phyloP scores from a whole-genome alignment of 306 rosid genomes.

The Pterocarpus santalinus region DNA sequence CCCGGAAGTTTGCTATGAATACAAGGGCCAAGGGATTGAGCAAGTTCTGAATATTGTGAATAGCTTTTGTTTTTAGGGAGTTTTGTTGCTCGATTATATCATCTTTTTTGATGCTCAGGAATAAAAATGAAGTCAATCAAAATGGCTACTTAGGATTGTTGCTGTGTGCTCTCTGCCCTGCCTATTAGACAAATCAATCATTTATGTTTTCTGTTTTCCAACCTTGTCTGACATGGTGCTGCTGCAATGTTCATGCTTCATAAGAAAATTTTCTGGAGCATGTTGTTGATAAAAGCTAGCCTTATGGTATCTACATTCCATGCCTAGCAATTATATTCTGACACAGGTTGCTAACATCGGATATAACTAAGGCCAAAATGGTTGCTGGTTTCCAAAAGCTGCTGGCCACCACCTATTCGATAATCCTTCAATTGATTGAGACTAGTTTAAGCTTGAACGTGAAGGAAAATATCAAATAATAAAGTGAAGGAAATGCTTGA shows the following conservation, averaged over 20 bases:
- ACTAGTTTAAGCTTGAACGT: background rate
- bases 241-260: background rate
- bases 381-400: constrained; percentile 29
- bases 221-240: background rate
- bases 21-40: background rate
- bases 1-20: background rate
- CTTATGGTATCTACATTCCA: background rate
- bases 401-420: background rate
- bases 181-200: background rate
- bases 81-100: too few relatives aligned
- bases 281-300: background rate
- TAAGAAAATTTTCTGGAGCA: background rate
- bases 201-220: background rate
- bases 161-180: too few relatives aligned
- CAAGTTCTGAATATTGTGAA: constrained; percentile 1
- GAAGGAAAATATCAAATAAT: background rate
- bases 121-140: too few relatives aligned
- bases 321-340: constrained; percentile 1
- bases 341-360: background rate
- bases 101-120: background rate
- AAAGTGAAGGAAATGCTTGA: background rate
- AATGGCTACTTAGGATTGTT: too few relatives aligned
- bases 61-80: background rate
- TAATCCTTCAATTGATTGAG: background rate
- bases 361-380: background rate